Conservation (phyloP, 176 grass and related monocot genomes). For the Eragrostis nindensis region DNA sequence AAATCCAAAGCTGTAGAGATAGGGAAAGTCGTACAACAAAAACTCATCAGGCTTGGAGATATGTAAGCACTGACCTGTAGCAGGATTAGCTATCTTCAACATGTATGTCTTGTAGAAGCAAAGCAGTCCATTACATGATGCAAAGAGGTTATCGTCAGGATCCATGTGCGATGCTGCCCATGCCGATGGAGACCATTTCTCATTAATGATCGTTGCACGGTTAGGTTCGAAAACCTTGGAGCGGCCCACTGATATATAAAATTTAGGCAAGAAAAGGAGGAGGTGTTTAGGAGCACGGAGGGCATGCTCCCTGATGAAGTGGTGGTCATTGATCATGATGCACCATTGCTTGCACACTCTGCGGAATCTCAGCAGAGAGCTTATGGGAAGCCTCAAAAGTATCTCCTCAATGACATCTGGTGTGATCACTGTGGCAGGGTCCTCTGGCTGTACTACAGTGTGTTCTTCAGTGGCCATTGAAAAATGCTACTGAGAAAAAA, state of each 20-base stretch:
- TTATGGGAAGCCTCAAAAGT: slow-evolving; percentile 40
- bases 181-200: slow-evolving; percentile 31
- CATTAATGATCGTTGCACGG: slow-evolving; percentile 16
- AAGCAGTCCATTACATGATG: slow-evolving; percentile 48
- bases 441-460: background rate
- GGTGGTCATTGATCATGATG: background rate
- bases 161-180: slow-evolving; percentile 28
- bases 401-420: slow-evolving; percentile 39
- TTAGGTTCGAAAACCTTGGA: background rate
- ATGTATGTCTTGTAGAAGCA: slow-evolving; percentile 44
- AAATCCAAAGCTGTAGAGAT: slow-evolving; percentile 51
- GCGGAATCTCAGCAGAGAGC: slow-evolving; percentile 30
- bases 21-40: slow-evolving; percentile 7
- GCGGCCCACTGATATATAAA: background rate
- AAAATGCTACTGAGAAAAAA: background rate
- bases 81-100: slow-evolving; percentile 46
- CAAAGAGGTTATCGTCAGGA: slow-evolving; percentile 38
- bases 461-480: slow-evolving; percentile 11
- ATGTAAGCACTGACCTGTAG: slow-evolving; percentile 33
- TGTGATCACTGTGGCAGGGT: slow-evolving; percentile 8
- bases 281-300: slow-evolving; percentile 28
- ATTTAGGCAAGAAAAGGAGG: slow-evolving; percentile 40
- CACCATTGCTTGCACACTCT: slow-evolving; percentile 38
- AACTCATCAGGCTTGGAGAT: slow-evolving; percentile 32
- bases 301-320: slow-evolving; percentile 33